Base-by-base conservation (phyloP, 2,329 filamentous ascomycete genomes). In the Macrophomina tecta region DNA sequence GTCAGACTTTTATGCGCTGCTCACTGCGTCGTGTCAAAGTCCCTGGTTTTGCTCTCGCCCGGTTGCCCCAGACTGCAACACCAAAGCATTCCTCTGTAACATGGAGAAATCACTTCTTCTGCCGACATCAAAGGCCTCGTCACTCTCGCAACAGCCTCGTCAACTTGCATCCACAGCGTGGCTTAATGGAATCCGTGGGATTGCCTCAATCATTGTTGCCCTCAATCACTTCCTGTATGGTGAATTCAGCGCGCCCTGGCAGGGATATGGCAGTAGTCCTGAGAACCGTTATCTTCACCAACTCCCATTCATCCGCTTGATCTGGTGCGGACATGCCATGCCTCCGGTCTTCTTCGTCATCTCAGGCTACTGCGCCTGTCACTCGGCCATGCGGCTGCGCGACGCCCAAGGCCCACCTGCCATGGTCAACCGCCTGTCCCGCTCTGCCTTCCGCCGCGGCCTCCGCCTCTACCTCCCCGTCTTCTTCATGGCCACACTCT, bases 281-380 rank as follows among this genome's bases (percentile, higher is more conserved):
- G 85, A 68, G 78, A 83, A 70, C 79, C 88, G 53, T 80, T 74
- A 48, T 74, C 82, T 4, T 8, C 34, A 52, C 30, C 46, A 53
- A 16, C 77, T 90, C 1, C 87, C 86, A 0, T 78, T 80, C 3
- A 71, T 90, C 3, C 83, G 88, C 3, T 81, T 80, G 38, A 83
- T 90, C 70, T 89, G 90, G 73, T 81, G 83, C 0, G 87, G 87
- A 1, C 61, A 55, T 87, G 88, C 0, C 87, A 90, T 75, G 1
- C 83, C 84, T 18, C 74, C 78, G 12, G 74, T 76, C 64, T 82
- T 82, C 73, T 82, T 82, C 69, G 79, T 82, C 48, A 70, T 82
- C 3, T 82, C 80, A 2, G 81, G 80, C 38, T 82, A 82, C 64
- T 81, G 81, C 14, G 72, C 82, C 11, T 79, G 79, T 0, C 69